Conservation (phyloP, 2,329 filamentous ascomycete species). For the Cladophialophora exuberans region DNA sequence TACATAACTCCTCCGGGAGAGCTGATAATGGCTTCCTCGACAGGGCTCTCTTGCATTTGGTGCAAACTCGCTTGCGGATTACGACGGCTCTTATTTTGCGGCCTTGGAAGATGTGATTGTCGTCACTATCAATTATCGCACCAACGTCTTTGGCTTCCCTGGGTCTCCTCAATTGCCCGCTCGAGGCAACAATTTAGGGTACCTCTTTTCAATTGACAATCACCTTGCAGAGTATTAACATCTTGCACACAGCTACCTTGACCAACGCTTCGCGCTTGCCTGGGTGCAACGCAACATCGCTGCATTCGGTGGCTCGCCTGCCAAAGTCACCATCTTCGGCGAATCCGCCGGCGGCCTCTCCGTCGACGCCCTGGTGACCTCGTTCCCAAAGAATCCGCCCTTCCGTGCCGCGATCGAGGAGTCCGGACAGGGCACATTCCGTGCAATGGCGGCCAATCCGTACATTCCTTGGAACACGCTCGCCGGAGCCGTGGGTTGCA, state of each 20-base stretch:
- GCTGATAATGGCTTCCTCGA: too few relatives aligned
- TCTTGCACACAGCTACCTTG: slow-evolving; percentile 16
- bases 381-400: slow-evolving; percentile 28
- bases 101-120: slow-evolving; percentile 42
- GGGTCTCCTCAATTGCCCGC: slow-evolving; percentile 40
- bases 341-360: slow-evolving; percentile 39
- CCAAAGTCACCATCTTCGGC: slow-evolving; percentile 45
- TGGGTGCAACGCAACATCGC: slow-evolving; percentile 44
- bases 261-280: slow-evolving; percentile 38
- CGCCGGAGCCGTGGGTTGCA: slow-evolving; percentile 24
- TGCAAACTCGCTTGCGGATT: slow-evolving; percentile 34
- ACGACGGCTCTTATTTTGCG: slow-evolving; percentile 43
- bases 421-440: slow-evolving; percentile 33
- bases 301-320: slow-evolving; percentile 40
- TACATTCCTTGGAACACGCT: slow-evolving; percentile 18
- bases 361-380: slow-evolving; percentile 33
- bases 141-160: slow-evolving; percentile 48
- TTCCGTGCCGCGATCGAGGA: slow-evolving; percentile 39
- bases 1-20: neutral
- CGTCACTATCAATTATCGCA: slow-evolving; percentile 42
- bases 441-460: slow-evolving; percentile 13
- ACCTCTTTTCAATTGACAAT: slow-evolving; percentile 13
- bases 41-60: slow-evolving; percentile 42
- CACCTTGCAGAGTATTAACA: neutral
- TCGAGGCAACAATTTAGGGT: slow-evolving; percentile 39